A percentile compares a stretch with the other conserved stretches of the same genome.
phyloP scores from a whole-genome alignment of 1,284 basidiomycete species.

The Cutaneotrichosporon cavernicola region DNA sequence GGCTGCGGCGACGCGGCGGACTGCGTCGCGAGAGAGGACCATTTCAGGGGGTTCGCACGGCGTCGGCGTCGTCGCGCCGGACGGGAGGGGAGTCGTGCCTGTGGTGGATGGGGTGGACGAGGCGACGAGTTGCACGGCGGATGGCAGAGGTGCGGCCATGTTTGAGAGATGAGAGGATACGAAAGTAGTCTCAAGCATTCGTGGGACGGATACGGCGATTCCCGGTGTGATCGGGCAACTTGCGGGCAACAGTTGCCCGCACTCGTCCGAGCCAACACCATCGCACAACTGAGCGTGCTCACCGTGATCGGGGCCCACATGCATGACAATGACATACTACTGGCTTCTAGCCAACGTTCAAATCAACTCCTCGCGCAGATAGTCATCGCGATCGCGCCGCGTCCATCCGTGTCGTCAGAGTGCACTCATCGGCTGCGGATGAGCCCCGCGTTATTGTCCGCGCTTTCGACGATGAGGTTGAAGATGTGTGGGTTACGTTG shows the following conservation, averaged over 20 bases:
- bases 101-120: neutral
- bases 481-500: too few relatives aligned
- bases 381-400: too few relatives aligned
- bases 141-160: neutral
- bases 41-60: neutral
- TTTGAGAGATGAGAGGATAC: neutral
- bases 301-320: too few relatives aligned
- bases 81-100: slow-evolving; percentile 4
- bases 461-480: too few relatives aligned
- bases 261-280: too few relatives aligned
- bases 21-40: slow-evolving; percentile 17
- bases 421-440: too few relatives aligned
- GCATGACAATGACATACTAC: too few relatives aligned
- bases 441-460: too few relatives aligned
- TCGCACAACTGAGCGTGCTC: too few relatives aligned
- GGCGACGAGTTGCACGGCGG: neutral
- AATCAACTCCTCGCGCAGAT: too few relatives aligned
- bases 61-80: slow-evolving; percentile 10
- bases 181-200: neutral
- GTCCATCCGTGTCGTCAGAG: too few relatives aligned
- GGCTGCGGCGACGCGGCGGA: slow-evolving; percentile 9
- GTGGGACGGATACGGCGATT: neutral
- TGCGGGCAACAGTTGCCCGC: neutral
- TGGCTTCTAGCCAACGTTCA: too few relatives aligned
- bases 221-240: neutral